Conservation (phyloP, 352 stramenopile genomes). For the Thalassiosira gravida region DNA sequence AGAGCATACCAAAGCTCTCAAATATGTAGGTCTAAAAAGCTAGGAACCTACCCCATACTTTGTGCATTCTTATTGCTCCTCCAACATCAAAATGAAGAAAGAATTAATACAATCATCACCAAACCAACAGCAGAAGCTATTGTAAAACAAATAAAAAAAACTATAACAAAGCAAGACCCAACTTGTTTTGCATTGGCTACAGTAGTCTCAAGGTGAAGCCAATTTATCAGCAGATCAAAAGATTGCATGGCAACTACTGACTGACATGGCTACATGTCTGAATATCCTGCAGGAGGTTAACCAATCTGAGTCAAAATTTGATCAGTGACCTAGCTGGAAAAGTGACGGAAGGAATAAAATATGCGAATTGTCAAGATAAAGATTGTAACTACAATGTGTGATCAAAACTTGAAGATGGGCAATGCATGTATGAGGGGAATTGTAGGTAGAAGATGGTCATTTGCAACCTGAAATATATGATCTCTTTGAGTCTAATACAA, state of each 20-base stretch:
- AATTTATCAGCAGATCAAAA: constrained; percentile 12
- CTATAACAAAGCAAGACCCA: constrained; percentile 16
- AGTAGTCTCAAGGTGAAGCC: constrained; percentile 19
- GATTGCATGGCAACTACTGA: background rate
- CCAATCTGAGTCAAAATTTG: constrained; percentile 36
- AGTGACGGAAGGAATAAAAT: constrained; percentile 19
- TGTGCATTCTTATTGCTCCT: background rate
- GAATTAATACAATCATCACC: background rate
- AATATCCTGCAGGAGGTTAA: constrained; percentile 30
- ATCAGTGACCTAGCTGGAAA: constrained; percentile 30
- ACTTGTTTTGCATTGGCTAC: constrained; percentile 35
- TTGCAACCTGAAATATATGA: background rate
- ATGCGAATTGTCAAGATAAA: background rate
- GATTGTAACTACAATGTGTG: background rate
- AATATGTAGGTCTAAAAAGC: background rate
- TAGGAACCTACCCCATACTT: background rate
- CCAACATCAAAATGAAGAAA: background rate
- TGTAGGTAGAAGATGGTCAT: background rate
- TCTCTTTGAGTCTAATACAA: too few relatives aligned
- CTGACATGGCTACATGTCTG: constrained; percentile 19
- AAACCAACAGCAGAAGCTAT: background rate
- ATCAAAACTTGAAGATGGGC: background rate
- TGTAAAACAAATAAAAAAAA: constrained; percentile 6
- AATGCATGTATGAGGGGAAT: background rate
- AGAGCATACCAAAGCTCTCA: constrained; percentile 1